A percentile compares a stretch with the other conserved stretches of the same genome.
These are phyloP conservation scores for Coprinellus aureogranulatus DNA, from an alignment of 768 basidiomycete genomes.

Conservation along the genomic window DNA sequence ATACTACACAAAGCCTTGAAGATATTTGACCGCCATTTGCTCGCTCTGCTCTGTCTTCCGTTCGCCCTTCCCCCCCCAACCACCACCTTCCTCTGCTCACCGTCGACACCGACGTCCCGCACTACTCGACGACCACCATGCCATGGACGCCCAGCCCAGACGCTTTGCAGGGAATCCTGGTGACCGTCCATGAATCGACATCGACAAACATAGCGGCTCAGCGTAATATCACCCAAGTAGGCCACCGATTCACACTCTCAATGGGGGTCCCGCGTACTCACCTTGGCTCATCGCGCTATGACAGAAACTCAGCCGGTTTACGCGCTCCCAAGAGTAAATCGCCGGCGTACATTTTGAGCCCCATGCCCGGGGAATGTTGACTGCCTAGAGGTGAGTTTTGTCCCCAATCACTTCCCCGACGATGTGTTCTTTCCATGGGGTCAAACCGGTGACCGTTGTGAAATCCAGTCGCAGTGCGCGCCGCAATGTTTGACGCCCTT, in stretches of 20 bases:
- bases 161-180: conserved; percentile 88
- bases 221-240: conserved; percentile 78
- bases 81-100: conserved; percentile 19
- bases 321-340: conserved; percentile 88
- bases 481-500: no score
- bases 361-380: conserved; percentile 66
- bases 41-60: conserved; percentile 11
- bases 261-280: conserved; percentile 18
- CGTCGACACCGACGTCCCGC: conserved; percentile 10
- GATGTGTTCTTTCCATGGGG: background rate
- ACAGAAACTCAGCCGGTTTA: conserved; percentile 87
- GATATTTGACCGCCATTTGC: no score
- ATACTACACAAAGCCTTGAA: conserved; percentile 30
- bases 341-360: conserved; percentile 86
- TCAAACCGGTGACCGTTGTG: background rate
- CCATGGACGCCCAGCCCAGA: conserved; percentile 75
- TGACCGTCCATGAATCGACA: conserved; percentile 89
- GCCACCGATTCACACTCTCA: conserved; percentile 16
- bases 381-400: conserved; percentile 76
- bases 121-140: no score
- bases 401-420: conserved; percentile 1
- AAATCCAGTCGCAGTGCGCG: background rate
- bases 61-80: conserved; percentile 21
- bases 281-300: conserved; percentile 8
- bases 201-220: conserved; percentile 75